Percentiles rank a stretch among this genome's conserved stretches.
Conservation (phyloP, 345 rosid species). For the Streptanthus diversifolius region DNA sequence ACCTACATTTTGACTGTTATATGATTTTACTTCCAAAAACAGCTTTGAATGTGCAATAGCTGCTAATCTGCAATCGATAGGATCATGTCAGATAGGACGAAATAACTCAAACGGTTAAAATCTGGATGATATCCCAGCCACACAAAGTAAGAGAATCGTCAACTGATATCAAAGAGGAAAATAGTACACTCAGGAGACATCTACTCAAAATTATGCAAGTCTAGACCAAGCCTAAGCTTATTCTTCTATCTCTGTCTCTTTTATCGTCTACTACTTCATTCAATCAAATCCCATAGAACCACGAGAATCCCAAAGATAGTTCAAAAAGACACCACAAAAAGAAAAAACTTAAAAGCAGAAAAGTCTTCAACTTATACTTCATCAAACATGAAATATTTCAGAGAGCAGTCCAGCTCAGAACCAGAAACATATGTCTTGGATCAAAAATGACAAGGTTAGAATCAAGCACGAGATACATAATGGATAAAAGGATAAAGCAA, state of each 20-base stretch:
- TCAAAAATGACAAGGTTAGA: background rate
- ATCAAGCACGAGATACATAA: background rate
- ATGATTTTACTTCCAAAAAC: background rate
- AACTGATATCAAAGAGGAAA: background rate
- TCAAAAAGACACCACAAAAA: background rate
- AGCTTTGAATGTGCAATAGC: constrained; percentile 1
- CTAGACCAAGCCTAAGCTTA: background rate
- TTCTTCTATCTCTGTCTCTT: background rate
- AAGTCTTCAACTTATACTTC: constrained; percentile 6
- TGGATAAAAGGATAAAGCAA: background rate
- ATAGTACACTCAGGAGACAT: background rate
- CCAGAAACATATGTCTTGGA: background rate
- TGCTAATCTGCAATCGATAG: constrained; percentile 22
- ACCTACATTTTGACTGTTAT: constrained; percentile 17
- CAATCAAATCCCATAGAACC: background rate
- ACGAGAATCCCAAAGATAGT: too few relatives aligned
- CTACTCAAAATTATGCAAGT: constrained; percentile 2
- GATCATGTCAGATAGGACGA: background rate
- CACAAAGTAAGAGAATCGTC: constrained; percentile 5
- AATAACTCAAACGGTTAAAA: background rate
- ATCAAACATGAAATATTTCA: background rate
- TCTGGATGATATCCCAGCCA: background rate
- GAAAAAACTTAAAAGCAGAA: background rate
- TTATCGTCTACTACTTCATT: background rate
- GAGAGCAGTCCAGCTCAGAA: background rate